Evolutionary conservation across 2,329 filamentous ascomycete genomes (phyloP), one percentile per base, ranked within the genome.

Genomic region (Leptosphaerulina australis): DNA sequence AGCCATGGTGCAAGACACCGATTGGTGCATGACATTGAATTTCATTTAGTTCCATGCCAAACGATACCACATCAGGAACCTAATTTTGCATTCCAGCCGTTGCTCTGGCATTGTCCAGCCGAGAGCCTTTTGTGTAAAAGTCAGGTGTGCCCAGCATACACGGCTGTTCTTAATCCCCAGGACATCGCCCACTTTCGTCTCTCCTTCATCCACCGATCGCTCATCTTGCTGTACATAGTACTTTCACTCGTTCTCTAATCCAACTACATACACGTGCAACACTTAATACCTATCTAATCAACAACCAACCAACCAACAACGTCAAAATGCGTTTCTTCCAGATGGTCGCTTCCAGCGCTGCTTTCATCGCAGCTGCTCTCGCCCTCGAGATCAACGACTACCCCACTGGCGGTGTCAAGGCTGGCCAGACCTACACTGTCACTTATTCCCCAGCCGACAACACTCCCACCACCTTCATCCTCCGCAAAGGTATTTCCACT

Each of bases 391-490:
- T 85, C 73, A 83, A 81, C 55, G n/a, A 37, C 11, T 72, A 75
- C 33, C 78, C 79, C 60, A 79, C 81, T 8, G 67, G 68, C 22
- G 66, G 73, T 37, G 71, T 83, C 44, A 63, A 73, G 38, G 76
- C 77, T 44, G 83, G 83, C 37, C 63, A 81, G 60, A 72, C 75
- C 21, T 72, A 76, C 54, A 78, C 70, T 11, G 65, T 83, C 39
- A 77, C 72, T 44, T 84, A 80, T 78, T 63, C 78, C 48, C 75
- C 73, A 36, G 70, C 74, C 45, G 66, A 71, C 50, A 58, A 60
- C 50, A 55, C 60, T 72, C 76, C 79, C 5, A 80, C 81, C 28
- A 83, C 79, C 30, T 79, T 87, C 59, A 78, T 77, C 45, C 76
- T 87, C 33, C 77, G 80, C 57, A 76, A 82, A 69, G 84, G 84